Evolutionary conservation across 1,284 basidiomycete species (phyloP), one percentile per base, ranked within the genome.

Genomic region (Puccinia sorghi): DNA sequence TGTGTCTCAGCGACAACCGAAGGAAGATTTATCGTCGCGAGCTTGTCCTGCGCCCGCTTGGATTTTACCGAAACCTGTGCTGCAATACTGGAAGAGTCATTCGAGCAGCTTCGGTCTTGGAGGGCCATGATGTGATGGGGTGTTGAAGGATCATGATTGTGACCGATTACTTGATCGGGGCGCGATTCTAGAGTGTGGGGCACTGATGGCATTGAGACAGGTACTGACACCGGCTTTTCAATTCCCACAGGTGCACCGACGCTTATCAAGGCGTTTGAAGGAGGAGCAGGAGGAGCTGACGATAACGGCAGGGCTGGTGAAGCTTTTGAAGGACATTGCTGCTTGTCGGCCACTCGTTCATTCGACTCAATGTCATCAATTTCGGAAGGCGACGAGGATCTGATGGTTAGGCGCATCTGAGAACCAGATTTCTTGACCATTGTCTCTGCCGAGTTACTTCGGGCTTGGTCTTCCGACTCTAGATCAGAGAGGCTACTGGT

Each of bases 401-500:
- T 32, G 39, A 73, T 73, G 0, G 22, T 73, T 12, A 46, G n/a
- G 15, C 72, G 72, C 59, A 63, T 46, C 57, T 73, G 57, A 3
- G 72, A 59, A 15, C 56, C 43, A 32, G 59, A 12, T 63, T 73
- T 43, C 25, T 52, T 59, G 41, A 11, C 41, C 25, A 43, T 46
- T 32, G 56, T 15, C 2, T 61, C 41, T 12, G 41, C 3, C n/a
- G 71, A 61, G 50, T 22, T 32, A 15, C 11, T 39, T 25, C 41
- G 43, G 6, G n/a, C n/a, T 2, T 56, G 32, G 22, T 61, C 71
- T 37, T 73, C 71, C 6, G 71, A 61, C 2, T 73, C 71, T 39
- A 73, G 37, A 73, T 73, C 57, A 43, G 72, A 73, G 22, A 61
- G 37, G 43, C 52, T 61, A 17, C 69, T 71, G 13, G 69, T 71